Base-by-base conservation (phyloP, 148 eudicot species). In the Polygonum maritimum region DNA sequence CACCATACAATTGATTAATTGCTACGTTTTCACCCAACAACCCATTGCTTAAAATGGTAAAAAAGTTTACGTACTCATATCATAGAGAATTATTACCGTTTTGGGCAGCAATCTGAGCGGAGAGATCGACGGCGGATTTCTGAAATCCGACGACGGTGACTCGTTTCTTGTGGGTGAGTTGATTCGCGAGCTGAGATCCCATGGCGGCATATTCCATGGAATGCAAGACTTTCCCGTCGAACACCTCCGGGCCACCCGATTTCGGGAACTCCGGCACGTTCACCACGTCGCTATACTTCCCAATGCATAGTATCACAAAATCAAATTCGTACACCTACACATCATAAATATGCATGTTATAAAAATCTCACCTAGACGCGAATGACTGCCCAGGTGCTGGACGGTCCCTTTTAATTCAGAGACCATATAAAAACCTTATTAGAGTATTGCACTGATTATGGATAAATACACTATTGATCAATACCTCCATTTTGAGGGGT, bases 251-350 rank as follows among this genome's bases (percentile, higher is more conserved):
- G 1, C 71, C 45, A 1, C 63, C 63, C 31, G 2, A 57, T 38
- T 6, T n/a, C 44, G 71, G 41, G 8, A 67, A 67, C 44, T 67
- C 71, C 5, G 71, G 71, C 45, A 67, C 44, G 38, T 67, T 35
- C 6, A 21, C 45, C 45, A 35, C 45, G 71, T 38, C 71, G 7
- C 71, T 67, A 67, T 67, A 67, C 71, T 67, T 67, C 11, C 71
- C 71, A 36, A 67, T 67, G 71, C 71, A 67, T 67, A 67, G 71
- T 67, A 67, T 38, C 71, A 67, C 41, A 38, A 67, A 67, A 67
- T 67, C 71, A 67, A 67, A 67, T 67, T 67, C 10, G 8, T 35
- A 67, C 36, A 18, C 71, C 71, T 67, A 67, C 38, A 76, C 78
- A 70, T 44, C 39, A 21, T 26, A 26, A 26, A 1, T 26, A 26